Conservation (phyloP, 345 rosid species). For the Brassica rapa region DNA sequence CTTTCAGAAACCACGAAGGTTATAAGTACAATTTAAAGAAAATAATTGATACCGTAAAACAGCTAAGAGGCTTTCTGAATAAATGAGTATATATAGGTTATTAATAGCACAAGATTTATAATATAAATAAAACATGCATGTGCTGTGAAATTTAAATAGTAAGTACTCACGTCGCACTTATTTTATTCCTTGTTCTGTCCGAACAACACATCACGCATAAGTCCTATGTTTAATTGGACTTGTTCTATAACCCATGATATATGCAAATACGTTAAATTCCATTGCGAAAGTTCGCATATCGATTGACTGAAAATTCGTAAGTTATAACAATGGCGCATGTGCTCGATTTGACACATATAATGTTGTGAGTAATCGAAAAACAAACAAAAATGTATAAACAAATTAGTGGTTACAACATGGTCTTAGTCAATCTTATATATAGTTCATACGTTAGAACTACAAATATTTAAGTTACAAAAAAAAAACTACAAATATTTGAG, state of each 20-base stretch:
- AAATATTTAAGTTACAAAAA: background rate
- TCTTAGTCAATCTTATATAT: background rate
- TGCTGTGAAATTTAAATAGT: conserved; percentile 24
- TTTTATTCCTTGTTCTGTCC: conserved; percentile 25
- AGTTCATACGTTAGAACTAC: background rate
- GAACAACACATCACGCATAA: conserved; percentile 24
- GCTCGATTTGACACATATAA: background rate
- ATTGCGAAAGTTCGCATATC: background rate
- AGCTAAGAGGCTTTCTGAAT: conserved; percentile 21
- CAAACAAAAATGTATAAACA: background rate
- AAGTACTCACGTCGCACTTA: conserved; percentile 23
- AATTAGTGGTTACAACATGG: background rate
- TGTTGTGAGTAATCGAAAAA: background rate
- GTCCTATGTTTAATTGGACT: background rate
- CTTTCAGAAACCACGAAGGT: conserved; percentile 34
- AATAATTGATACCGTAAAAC: conserved; percentile 3
- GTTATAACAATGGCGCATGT: background rate
- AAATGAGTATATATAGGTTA: background rate
- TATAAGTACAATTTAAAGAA: conserved; percentile 32
- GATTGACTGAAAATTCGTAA: background rate
- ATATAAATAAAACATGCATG: conserved; percentile 21
- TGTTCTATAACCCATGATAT: background rate
- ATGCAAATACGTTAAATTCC: background rate
- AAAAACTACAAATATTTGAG: background rate
- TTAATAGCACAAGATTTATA: background rate